A percentile compares a stretch with the other conserved stretches of the same genome.
These are phyloP conservation scores for Clavariopsis aquatica DNA, from an alignment of 495 filamentous ascomycete genomes.

Conservation along the genomic window DNA sequence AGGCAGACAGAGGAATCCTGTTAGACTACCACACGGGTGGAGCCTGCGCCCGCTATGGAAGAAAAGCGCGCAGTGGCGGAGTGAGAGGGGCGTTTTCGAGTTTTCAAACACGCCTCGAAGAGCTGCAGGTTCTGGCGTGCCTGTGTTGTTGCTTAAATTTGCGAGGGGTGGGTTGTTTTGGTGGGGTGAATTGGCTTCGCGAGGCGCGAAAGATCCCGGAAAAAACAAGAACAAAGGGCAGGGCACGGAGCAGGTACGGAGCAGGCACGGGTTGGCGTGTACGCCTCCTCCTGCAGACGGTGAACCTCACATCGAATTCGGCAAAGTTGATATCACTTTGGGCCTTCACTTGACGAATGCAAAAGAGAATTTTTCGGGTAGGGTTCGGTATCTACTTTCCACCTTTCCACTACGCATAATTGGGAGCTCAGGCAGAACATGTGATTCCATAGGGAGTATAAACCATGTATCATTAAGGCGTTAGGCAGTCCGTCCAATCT, in stretches of 20 bases:
- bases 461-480: background rate
- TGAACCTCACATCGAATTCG: background rate
- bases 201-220: conserved; percentile 21
- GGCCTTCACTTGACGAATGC: background rate
- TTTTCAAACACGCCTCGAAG: conserved; percentile 3
- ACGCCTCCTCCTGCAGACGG: background rate
- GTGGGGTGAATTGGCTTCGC: conserved; percentile 27
- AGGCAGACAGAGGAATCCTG: conserved; percentile 16
- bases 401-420: too few species aligned
- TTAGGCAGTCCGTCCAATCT: background rate
- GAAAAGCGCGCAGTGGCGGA: background rate
- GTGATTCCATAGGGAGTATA: background rate
- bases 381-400: too few species aligned
- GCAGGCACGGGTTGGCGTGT: conserved; percentile 16
- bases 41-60: background rate
- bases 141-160: conserved; percentile 10
- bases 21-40: background rate
- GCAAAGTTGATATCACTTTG: too few species aligned
- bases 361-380: too few species aligned
- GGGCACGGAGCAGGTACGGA: too few species aligned
- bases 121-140: conserved; percentile 18
- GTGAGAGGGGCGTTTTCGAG: background rate
- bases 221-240: conserved; percentile 8
- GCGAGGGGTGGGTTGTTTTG: conserved; percentile 26
- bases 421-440: too few species aligned